These are phyloP conservation scores for Apiospora sp. DNA, from an alignment of 2,329 filamentous ascomycete species.

Conservation along the genomic window DNA sequence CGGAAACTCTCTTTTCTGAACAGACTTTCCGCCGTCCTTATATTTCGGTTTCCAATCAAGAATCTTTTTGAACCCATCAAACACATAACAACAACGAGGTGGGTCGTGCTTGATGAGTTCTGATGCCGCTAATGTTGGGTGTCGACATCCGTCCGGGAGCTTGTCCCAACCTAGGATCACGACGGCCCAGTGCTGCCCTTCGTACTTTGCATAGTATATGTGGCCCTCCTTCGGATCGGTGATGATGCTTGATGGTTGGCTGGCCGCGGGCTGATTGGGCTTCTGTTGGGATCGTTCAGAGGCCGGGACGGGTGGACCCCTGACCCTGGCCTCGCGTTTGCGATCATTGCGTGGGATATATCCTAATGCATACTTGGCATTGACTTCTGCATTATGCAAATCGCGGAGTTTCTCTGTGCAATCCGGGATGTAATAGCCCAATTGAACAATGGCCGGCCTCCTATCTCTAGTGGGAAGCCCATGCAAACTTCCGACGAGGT, in stretches of 20 bases:
- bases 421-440: constrained; percentile 46
- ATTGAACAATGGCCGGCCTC: constrained; percentile 39
- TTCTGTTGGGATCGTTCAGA: background rate
- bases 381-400: constrained; percentile 45
- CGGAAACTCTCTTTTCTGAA: constrained; percentile 47
- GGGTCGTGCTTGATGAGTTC: constrained; percentile 29
- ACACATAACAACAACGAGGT: constrained; percentile 48
- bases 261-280: background rate
- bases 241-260: constrained; percentile 26
- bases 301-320: constrained; percentile 3
- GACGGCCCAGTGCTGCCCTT: constrained; percentile 43
- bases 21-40: constrained; percentile 44
- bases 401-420: constrained; percentile 41
- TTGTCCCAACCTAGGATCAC: constrained; percentile 48
- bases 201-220: constrained; percentile 46
- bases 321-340: background rate
- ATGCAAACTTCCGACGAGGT: constrained; percentile 44
- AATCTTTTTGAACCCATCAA: constrained; percentile 41
- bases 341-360: constrained; percentile 34
- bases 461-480: constrained; percentile 40
- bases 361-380: constrained; percentile 40
- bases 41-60: constrained; percentile 47
- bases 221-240: constrained; percentile 41
- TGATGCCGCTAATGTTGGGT: background rate
- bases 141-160: constrained; percentile 27